Evolutionary conservation across 768 basidiomycete genomes (phyloP).

Genomic region (Termitomyces sp.): DNA sequence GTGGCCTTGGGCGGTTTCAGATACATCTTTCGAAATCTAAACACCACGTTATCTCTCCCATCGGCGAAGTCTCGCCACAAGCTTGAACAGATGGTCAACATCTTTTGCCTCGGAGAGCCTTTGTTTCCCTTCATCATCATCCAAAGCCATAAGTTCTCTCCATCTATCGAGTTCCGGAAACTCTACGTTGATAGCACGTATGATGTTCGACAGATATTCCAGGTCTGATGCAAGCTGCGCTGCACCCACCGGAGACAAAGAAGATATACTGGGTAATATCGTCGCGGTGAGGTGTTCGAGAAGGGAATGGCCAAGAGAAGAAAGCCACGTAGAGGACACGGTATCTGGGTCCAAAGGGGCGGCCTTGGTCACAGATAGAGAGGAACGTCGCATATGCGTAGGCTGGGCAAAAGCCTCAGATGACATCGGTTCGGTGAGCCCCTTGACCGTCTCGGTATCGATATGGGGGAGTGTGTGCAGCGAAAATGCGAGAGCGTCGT

Average conservation of each 20-base stretch:
- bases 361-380: conserved; percentile 29
- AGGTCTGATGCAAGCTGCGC: conserved; percentile 85
- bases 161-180: conserved; percentile 74
- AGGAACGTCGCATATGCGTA: conserved; percentile 35
- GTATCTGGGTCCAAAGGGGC: conserved; percentile 60
- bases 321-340: conserved; percentile 88
- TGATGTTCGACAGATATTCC: conserved; percentile 86
- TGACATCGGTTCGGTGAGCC: conserved; percentile 32
- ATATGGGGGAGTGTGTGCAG: conserved; percentile 75
- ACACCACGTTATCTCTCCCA: conserved; percentile 14
- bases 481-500: conserved; percentile 86
- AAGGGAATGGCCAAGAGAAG: conserved; percentile 80
- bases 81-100: conserved; percentile 27
- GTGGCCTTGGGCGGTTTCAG: not conserved
- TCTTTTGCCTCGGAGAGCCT: conserved; percentile 21
- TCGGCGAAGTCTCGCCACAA: conserved; percentile 25
- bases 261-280: conserved; percentile 67
- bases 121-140: conserved; percentile 41
- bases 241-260: conserved; percentile 60
- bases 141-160: conserved; percentile 64
- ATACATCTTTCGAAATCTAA: too few species aligned
- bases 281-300: conserved; percentile 64
- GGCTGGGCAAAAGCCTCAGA: conserved; percentile 24
- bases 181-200: conserved; percentile 86
- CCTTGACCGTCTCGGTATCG: conserved; percentile 47